Evolutionary conservation across 148 eudicot genomes (phyloP).

Genomic region (Rhododendron molle): DNA sequence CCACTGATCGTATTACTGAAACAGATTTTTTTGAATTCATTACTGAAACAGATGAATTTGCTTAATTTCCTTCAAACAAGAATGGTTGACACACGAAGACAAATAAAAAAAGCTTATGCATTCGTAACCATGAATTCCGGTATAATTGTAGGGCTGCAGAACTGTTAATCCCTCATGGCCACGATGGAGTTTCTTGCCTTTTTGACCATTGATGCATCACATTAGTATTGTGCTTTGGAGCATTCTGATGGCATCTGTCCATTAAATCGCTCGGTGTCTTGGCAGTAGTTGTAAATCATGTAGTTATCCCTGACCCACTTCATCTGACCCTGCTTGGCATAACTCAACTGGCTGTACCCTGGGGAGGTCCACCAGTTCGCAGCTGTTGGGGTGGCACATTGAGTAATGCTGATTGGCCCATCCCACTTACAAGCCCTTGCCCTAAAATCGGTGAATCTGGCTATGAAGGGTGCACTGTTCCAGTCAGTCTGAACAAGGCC

Average conservation of each 20-base stretch:
- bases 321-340: conserved; percentile 30
- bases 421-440: conserved; percentile 51
- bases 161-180: not conserved
- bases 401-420: conserved; percentile 30
- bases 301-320: conserved; percentile 38
- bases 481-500: conserved; percentile 58
- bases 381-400: conserved; percentile 29
- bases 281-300: conserved; percentile 68
- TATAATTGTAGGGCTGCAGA: not conserved
- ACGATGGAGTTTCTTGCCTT: not conserved
- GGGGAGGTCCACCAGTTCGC: conserved; percentile 44
- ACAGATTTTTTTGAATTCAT: not conserved
- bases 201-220: not conserved
- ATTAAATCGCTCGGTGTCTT: conserved; percentile 34
- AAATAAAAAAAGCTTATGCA: not conserved
- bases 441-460: conserved; percentile 30
- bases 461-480: conserved; percentile 46
- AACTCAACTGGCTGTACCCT: conserved; percentile 17
- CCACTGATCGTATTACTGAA: not conserved
- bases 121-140: not conserved
- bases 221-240: conserved; percentile 36
- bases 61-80: not conserved
- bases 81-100: not conserved
- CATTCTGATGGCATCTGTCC: conserved; percentile 53
- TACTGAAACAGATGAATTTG: not conserved